Base-by-base conservation (phyloP, 2,329 filamentous ascomycete species). In the Zarea fungicola region DNA sequence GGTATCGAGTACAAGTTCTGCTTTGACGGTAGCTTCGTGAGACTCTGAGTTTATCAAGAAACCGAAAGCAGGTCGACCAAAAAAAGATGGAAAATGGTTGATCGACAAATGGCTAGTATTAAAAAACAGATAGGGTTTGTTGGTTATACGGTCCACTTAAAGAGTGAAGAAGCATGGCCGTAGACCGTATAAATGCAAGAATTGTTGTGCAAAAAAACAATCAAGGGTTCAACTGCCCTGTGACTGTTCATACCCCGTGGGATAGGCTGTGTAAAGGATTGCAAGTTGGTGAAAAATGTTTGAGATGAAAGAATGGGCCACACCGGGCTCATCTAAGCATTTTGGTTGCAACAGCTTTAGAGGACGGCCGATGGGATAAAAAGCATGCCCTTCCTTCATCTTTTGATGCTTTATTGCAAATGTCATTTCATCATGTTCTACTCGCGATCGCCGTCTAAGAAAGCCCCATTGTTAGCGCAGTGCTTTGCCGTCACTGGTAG, bases 401-500 rank as follows among this genome's bases (percentile, higher is more conserved):
- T 21, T 37, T 23, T 25, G 13, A 11, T 23, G 10, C 31, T 31
- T 16, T 13, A 19, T 35, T 35, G 32, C 32, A 28, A n/a, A 18
- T 16, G 9, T 9, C n/a, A 34, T 23, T 23, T 22, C 5, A 11
- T 8, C 11, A 16, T 37, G 29, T 29, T 35, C 47, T 54, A 52
- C 40, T 54, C 44, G 48, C 51, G 52, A 41, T 54, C 52, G 42
- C 52, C 52, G 40, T 54, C 52, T 54, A 14, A 18, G 5, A 21
- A 52, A 49, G 37, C 51, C 22, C 41, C 26, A 48, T 29, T 32
- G 14, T 26, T 39, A n/a, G 22, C 2, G 21, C 3, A 16, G 14
- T 5, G 22, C 22, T 39, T 26, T 18, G 42, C 42, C 13, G n/a
- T 48, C 29, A 29, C 16, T 48, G 21, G 19, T 22, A 23, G 32